phyloP scores from a whole-genome alignment of 441 rosid genomes.

The Pelargonium citronellum region DNA sequence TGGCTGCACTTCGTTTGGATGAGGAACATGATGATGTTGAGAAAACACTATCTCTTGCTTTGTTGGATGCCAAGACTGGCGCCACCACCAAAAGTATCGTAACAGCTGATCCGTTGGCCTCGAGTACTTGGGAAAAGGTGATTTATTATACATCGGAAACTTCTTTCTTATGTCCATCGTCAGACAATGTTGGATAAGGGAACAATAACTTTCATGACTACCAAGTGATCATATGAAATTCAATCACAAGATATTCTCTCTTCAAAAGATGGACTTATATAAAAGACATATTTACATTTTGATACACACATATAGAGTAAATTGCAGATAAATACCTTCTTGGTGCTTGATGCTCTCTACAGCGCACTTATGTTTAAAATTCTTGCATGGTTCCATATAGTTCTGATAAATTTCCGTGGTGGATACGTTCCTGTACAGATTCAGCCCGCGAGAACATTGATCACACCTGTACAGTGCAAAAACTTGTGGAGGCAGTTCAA shows the following conservation, averaged over 20 bases:
- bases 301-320: too few species aligned
- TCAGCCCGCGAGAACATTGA: conserved; percentile 65
- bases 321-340: too few species aligned
- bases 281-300: too few species aligned
- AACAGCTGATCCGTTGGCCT: conserved; percentile 70
- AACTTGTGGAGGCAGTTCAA: conserved; percentile 95
- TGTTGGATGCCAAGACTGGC: conserved; percentile 40
- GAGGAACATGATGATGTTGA: conserved; percentile 65
- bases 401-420: background rate
- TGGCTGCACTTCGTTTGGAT: conserved; percentile 79
- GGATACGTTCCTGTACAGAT: conserved; percentile 38
- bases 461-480: conserved; percentile 95
- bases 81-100: conserved; percentile 49
- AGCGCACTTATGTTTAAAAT: background rate
- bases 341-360: too few species aligned
- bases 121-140: conserved; percentile 95
- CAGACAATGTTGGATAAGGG: too few species aligned
- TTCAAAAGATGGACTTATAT: too few species aligned
- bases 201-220: too few species aligned
- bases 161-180: conserved; percentile 9
- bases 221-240: too few species aligned
- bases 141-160: conserved; percentile 14
- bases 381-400: background rate
- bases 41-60: conserved; percentile 47
- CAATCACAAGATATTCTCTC: too few species aligned